Evolutionary conservation across 2,329 filamentous ascomycete species (phyloP).

Genomic region (Aschersonia sp.): DNA sequence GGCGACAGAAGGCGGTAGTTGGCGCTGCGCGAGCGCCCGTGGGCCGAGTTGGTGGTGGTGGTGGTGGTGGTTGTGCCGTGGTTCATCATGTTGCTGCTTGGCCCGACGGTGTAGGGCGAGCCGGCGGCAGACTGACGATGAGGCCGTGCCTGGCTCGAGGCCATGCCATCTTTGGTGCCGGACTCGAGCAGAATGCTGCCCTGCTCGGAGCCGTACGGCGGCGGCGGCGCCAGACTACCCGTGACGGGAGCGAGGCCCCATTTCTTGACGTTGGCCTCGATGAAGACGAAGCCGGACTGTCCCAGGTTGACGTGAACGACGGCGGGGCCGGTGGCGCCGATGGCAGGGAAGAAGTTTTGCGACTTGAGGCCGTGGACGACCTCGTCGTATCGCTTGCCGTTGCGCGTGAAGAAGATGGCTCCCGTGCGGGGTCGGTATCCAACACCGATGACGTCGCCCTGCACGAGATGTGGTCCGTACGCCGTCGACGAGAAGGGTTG

Average conservation of each 20-base stretch:
- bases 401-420: constrained; percentile 94
- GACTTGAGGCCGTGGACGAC: constrained; percentile 84
- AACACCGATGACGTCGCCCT: constrained; percentile 91
- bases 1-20: constrained; percentile 64
- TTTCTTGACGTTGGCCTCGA: constrained; percentile 99
- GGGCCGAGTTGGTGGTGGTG: constrained; percentile 32
- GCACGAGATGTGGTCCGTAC: constrained; percentile 74
- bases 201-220: constrained; percentile 92
- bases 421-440: constrained; percentile 91
- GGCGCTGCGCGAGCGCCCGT: constrained; percentile 62
- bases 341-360: constrained; percentile 93
- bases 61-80: too few species aligned
- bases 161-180: constrained; percentile 50
- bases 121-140: constrained; percentile 31
- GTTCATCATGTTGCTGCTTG: constrained; percentile 24
- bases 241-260: constrained; percentile 96
- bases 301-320: constrained; percentile 95
- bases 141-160: constrained; percentile 25
- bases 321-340: constrained; percentile 91
- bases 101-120: constrained; percentile 20
- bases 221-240: constrained; percentile 84
- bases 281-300: constrained; percentile 95
- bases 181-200: constrained; percentile 90
- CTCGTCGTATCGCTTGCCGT: constrained; percentile 94
- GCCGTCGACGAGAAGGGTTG: constrained; percentile 72